Evolutionary conservation across 75 land plant species (phyloP), one percentile per base, ranked within the genome.

Genomic region (Picea sitchensis): DNA sequence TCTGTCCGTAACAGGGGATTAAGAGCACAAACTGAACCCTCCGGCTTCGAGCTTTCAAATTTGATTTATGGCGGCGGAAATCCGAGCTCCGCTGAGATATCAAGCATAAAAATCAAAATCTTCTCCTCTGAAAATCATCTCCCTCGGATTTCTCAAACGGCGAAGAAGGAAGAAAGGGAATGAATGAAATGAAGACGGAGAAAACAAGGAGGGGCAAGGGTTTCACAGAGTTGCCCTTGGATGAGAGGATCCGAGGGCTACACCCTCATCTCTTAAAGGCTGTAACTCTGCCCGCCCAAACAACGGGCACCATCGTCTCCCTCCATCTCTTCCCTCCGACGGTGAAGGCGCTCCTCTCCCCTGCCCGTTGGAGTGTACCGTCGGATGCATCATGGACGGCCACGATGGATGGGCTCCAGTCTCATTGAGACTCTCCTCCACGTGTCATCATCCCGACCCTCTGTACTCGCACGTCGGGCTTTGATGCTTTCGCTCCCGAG

Each of bases 301-400:
- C 20, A 14, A 54, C 76, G 76, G 76, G 76, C 79, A 18, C 31
- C 61, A 51, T 58, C 77, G 30, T 23, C 4, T 31, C 71, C 79
- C 76, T 76, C 77, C 34, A 51, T 64, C 73, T 36, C 8, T 30
- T 13, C 21, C 17, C 14, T 3, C 38, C 26, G 26, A 38, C 72
- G 79, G 79, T 26, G 34, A 8, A 3, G 26, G 41, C 2, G 18
- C 9, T 62, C 26, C 17, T n/a, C 41, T 32, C 18, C 23, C 54
- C 68, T 77, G 79, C 79, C 79, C 79, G 51, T 36, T 9, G 44
- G 30, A 32, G 61, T 26, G 32, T 44, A 76, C 61, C 61, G 63
- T 75, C 77, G 61, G 41, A 77, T 77, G 65, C 67, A n/a, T n/a
- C 69, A 31, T 60, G 47, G 73, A 77, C 79, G 79, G 79, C 79